These are phyloP conservation scores for Stipa capillata DNA, from an alignment of 176 grass and related monocot genomes.

Conservation along the genomic window DNA sequence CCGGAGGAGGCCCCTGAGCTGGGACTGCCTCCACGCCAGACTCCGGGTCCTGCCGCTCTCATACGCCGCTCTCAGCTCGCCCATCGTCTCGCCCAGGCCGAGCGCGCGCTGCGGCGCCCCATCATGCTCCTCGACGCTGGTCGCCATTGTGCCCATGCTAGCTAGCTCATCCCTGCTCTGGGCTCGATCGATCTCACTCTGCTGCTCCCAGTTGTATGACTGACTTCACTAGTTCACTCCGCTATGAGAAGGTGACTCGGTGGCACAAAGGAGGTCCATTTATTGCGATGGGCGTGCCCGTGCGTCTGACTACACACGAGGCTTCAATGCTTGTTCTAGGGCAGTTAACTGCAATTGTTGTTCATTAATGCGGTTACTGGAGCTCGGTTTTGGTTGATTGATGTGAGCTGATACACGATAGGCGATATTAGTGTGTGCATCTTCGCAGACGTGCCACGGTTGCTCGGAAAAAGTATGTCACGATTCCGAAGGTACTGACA, in stretches of 20 bases:
- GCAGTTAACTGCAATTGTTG: background rate
- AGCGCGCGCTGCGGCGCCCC: background rate
- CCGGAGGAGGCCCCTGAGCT: conserved; percentile 53
- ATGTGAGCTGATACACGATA: no score
- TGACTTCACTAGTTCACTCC: no score
- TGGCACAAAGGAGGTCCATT: no score
- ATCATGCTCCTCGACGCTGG: background rate
- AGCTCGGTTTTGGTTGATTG: background rate
- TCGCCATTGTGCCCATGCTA: background rate
- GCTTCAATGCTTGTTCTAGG: background rate
- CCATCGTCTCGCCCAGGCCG: no score
- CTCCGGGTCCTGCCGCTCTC: conserved; percentile 58
- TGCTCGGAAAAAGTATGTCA: no score
- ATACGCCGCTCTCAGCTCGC: conserved; percentile 39
- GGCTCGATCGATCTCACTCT: no score
- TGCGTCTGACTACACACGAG: background rate
- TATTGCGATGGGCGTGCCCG: conserved; percentile 1
- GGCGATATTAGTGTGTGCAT: no score
- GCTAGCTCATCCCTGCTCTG: no score
- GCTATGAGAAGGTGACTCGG: no score
- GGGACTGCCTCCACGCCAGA: conserved; percentile 57
- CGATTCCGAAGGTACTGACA: no score
- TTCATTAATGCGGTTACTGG: background rate
- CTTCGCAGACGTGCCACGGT: no score
- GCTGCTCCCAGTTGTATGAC: no score